phyloP scores from a whole-genome alignment of 306 rosid species.

The Luffa acutangula region DNA sequence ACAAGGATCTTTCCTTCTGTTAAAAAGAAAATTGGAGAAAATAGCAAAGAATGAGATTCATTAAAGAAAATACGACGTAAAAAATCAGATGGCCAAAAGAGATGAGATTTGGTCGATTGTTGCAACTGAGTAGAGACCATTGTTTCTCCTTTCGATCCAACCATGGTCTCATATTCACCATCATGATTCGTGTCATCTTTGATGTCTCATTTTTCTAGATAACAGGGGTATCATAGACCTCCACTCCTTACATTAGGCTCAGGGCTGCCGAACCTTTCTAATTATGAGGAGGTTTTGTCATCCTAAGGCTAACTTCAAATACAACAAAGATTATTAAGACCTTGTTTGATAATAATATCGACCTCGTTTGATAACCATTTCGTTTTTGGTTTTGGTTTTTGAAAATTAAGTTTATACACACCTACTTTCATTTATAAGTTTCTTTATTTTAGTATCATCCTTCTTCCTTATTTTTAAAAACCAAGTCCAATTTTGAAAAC shows the following conservation, averaged over 20 bases:
- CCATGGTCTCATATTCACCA: neutral
- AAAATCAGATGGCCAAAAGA: neutral
- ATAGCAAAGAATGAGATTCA: neutral
- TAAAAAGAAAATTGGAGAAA: conserved; percentile 1
- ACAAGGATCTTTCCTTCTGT: conserved; percentile 92
- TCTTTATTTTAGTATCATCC: no score
- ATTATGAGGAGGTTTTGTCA: neutral
- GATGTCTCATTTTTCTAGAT: neutral
- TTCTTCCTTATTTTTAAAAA: no score
- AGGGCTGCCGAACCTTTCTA: neutral
- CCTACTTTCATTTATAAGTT: no score
- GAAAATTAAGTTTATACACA: no score
- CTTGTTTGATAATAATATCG: no score
- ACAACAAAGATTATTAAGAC: neutral
- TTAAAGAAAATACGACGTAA: neutral
- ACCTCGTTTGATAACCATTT: no score
- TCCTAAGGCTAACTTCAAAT: neutral
- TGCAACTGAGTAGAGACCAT: neutral
- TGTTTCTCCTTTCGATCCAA: neutral
- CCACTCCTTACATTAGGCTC: neutral
- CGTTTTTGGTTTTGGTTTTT: no score
- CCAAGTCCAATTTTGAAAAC: no score
- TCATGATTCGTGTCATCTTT: neutral
- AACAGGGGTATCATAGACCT: neutral
- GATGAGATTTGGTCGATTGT: neutral